These are phyloP conservation scores for Neurospora pannonica DNA, from an alignment of 495 filamentous ascomycete species.

Conservation along the genomic window DNA sequence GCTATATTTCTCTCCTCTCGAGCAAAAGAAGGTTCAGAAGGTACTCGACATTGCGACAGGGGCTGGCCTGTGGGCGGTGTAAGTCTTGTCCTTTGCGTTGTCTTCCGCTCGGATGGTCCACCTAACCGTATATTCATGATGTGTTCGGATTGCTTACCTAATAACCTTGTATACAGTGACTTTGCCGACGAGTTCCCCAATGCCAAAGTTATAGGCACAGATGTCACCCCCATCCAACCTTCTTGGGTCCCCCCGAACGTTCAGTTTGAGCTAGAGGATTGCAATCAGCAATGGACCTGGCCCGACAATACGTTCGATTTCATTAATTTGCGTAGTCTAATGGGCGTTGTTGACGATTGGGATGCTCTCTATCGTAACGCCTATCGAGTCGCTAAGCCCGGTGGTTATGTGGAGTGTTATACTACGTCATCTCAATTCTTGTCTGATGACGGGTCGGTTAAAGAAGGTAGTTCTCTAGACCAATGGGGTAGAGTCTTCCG, in stretches of 20 bases:
- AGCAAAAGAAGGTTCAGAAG: constrained; percentile 25
- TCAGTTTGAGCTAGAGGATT: constrained; percentile 46
- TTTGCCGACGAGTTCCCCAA: constrained; percentile 39
- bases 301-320: constrained; percentile 48
- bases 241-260: constrained; percentile 38
- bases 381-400: constrained; percentile 26
- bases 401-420: constrained; percentile 22
- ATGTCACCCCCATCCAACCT: constrained; percentile 49
- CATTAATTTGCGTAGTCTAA: constrained; percentile 49
- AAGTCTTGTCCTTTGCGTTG: background rate
- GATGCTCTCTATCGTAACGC: constrained; percentile 26
- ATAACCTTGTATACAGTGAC: background rate
- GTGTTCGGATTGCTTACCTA: background rate
- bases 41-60: constrained; percentile 55
- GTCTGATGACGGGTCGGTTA: constrained; percentile 16
- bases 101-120: background rate
- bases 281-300: constrained; percentile 43
- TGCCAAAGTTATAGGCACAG: constrained; percentile 48
- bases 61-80: constrained; percentile 50
- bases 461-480: constrained; percentile 17
- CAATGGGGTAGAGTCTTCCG: constrained; percentile 23
- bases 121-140: background rate
- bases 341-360: constrained; percentile 51
- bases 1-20: constrained; percentile 42
- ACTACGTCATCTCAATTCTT: constrained; percentile 10